Base-by-base conservation (phyloP, 2,329 filamentous ascomycete genomes). In the Pseudogymnoascus sp. region DNA sequence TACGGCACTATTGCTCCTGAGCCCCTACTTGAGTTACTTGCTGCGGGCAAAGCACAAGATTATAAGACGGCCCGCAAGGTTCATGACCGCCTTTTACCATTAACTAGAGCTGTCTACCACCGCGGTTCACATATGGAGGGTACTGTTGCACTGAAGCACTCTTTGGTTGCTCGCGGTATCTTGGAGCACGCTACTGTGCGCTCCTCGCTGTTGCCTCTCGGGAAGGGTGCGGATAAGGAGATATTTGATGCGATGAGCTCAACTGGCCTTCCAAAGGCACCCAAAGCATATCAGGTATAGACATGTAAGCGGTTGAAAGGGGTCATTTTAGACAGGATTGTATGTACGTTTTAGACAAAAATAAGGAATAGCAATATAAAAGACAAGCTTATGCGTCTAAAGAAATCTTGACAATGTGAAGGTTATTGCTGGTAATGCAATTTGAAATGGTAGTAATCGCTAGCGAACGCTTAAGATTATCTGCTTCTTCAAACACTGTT, bases 41-140 rank as follows among this genome's bases (percentile, higher is more conserved):
- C 76, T 64, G 80, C 80, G 2, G 80, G 80, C 33, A 79, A 81
- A 70, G 77, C 74, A 3, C 74, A 76, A 64, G 79, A 82, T 65
- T 82, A 82, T 67, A 72, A 72, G 61, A 76, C 73, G 63, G 80
- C 80, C 3, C 74, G 80, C 24, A 74, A 75, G 44, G 72, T 82
- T n/a, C 80, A 82, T 68, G 80, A 82, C 66, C 75, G 74, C 67
- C 72, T 82, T 1, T 70, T 82, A 2, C 81, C 80, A 1, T 74
- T 82, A 0, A 82, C 80, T 1, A 81, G 80, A 71, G 78, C 76
- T n/a, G 79, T 82, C 0, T 82, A 82, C 67, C 80, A 82, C 69
- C 77, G 80, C 5, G 81, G 80, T 8, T 81, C 79, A 8, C 81
- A 82, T 64, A 82, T 82, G 80, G 80, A 82, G 71, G 80, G 80